Percentiles rank a stretch among this genome's conserved stretches.
Conservation (phyloP, 2,329 filamentous ascomycete species). For the Monilinia fructigena region DNA sequence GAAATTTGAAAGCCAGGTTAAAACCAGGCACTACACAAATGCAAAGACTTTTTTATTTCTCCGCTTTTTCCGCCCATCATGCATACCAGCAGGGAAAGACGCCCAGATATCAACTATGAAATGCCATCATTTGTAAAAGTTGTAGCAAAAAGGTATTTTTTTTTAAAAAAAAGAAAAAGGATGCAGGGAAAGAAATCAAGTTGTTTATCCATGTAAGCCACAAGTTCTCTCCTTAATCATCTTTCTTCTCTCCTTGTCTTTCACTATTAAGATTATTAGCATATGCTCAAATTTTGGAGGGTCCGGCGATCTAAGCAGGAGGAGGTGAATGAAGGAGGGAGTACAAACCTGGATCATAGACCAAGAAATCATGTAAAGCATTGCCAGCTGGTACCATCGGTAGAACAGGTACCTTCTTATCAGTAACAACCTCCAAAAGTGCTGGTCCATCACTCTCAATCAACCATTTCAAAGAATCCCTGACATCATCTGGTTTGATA, state of each 20-base stretch:
- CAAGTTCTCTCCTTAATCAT: constrained; percentile 61
- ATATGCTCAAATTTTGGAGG: constrained; percentile 25
- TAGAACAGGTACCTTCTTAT: constrained; percentile 90
- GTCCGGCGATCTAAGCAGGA: neutral
- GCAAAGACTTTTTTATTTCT: constrained; percentile 9
- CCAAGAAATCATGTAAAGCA: constrained; percentile 87
- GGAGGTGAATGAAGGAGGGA: constrained; percentile 27
- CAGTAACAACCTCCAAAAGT: constrained; percentile 86
- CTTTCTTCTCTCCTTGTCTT: constrained; percentile 64
- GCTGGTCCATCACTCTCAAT: constrained; percentile 88
- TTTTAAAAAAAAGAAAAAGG: neutral
- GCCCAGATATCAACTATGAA: constrained; percentile 11
- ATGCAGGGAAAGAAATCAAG: neutral
- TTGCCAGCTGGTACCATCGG: constrained; percentile 93
- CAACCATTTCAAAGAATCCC: constrained; percentile 80
- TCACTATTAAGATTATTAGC: constrained; percentile 51
- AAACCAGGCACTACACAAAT: constrained; percentile 8
- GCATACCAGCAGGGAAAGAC: constrained; percentile 15
- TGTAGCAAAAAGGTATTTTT: constrained; percentile 13
- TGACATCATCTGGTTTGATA: constrained; percentile 72
- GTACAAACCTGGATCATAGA: constrained; percentile 73
- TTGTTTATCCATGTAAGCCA: constrained; percentile 25
- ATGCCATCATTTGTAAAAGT: constrained; percentile 13
- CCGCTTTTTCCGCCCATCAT: constrained; percentile 12
- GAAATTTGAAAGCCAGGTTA: constrained; percentile 14